A percentile compares a stretch with the other conserved stretches of the same genome.
phyloP scores from a whole-genome alignment of 2,329 filamentous ascomycete species.

The Cercospora janseana region DNA sequence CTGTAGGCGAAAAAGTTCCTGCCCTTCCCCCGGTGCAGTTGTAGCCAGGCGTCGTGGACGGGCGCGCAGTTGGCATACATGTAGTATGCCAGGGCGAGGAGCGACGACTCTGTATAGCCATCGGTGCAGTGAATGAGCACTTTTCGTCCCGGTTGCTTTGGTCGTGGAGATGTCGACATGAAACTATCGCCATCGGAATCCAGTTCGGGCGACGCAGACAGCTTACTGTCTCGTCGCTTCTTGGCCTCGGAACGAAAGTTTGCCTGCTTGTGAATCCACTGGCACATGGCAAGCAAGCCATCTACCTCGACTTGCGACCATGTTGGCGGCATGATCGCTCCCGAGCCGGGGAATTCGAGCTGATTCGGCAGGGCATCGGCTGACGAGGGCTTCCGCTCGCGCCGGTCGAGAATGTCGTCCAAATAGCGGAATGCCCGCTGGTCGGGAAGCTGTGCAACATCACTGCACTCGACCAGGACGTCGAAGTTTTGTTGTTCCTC shows the following conservation, averaged over 20 bases:
- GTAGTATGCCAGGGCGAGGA: conserved; percentile 86
- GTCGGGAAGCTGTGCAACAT: conserved; percentile 74
- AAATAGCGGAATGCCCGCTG: conserved; percentile 63
- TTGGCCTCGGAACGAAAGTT: conserved; percentile 45
- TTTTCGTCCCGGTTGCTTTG: conserved; percentile 53
- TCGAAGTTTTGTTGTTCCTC: conserved; percentile 60
- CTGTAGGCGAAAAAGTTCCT: conserved; percentile 97
- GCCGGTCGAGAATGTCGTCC: conserved; percentile 51
- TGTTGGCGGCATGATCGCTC: conserved; percentile 81
- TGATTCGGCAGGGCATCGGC: conserved; percentile 52
- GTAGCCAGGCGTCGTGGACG: conserved; percentile 81
- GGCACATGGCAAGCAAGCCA: conserved; percentile 79
- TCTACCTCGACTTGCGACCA: conserved; percentile 82
- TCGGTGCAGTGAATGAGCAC: conserved; percentile 92
- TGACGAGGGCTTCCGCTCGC: conserved; percentile 19
- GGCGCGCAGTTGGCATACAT: conserved; percentile 85
- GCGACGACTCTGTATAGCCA: conserved; percentile 90
- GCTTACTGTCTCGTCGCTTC: conserved; percentile 46
- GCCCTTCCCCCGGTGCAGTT: conserved; percentile 72
- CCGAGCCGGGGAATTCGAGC: conserved; percentile 87
- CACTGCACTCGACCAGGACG: conserved; percentile 82
- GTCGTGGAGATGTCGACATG: conserved; percentile 42
- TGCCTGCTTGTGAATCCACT: conserved; percentile 83
- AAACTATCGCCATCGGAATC: conserved; percentile 57
- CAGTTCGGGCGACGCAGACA: conserved; percentile 36